Evolutionary conservation across 257 asterid species (phyloP).

Genomic region (Nicotiana benthamiana): DNA sequence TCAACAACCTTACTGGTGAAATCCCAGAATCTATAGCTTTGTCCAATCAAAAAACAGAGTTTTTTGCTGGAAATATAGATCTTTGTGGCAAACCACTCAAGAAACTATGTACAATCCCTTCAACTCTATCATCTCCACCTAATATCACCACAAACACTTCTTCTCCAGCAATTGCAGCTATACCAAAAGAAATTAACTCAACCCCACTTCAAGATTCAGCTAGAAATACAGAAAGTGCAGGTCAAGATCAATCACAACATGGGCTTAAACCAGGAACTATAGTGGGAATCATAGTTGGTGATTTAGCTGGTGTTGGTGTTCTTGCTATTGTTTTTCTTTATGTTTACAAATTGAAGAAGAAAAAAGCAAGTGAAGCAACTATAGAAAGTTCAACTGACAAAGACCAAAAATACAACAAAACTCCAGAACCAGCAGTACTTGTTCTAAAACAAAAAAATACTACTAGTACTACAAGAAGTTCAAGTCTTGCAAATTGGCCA

Average conservation of each 20-base stretch:
- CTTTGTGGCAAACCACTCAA: constrained; percentile 77
- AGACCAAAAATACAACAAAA: constrained; percentile 24
- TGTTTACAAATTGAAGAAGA: constrained; percentile 38
- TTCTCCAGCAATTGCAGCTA: constrained; percentile 83
- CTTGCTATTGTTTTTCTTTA: constrained; percentile 49
- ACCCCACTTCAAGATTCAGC: constrained; percentile 28
- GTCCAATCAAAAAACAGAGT: constrained; percentile 55
- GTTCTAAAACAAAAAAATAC: constrained; percentile 18
- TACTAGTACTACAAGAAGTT: neutral
- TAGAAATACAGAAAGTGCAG: constrained; percentile 15
- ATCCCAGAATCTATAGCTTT: constrained; percentile 49
- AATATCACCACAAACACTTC: constrained; percentile 34
- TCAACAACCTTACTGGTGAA: constrained; percentile 70
- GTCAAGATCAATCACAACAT: constrained; percentile 25
- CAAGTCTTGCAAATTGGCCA: constrained; percentile 33
- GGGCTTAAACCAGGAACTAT: constrained; percentile 53
- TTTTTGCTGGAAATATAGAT: constrained; percentile 50
- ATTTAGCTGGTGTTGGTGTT: constrained; percentile 62
- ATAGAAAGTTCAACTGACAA: constrained; percentile 20
- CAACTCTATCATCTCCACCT: constrained; percentile 56
- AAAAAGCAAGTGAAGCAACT: constrained; percentile 1
- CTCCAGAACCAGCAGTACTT: constrained; percentile 20
- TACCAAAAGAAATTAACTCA: constrained; percentile 50
- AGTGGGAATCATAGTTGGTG: constrained; percentile 56
- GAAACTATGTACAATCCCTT: constrained; percentile 61